These are phyloP conservation scores for Gynandropsis gynandra DNA, from an alignment of 345 rosid genomes.

Conservation along the genomic window DNA sequence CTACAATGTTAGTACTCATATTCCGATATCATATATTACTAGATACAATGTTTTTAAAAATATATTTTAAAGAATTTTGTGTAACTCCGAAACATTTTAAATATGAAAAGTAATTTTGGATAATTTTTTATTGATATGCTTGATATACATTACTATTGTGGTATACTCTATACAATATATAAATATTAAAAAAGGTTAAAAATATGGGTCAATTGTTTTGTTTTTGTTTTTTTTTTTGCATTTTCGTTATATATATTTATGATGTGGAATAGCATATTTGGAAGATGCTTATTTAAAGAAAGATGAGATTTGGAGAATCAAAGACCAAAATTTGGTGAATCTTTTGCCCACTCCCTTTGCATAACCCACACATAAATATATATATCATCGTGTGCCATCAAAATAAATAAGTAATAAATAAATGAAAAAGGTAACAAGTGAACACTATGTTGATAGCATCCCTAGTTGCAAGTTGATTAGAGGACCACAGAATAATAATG, in stretches of 20 bases:
- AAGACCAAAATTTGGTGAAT: slow-evolving; percentile 17
- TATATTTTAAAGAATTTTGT: slow-evolving; percentile 7
- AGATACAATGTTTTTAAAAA: too few relatives aligned
- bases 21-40: too few relatives aligned
- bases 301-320: slow-evolving; percentile 27
- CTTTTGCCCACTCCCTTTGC: slow-evolving; percentile 17
- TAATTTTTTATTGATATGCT: too few relatives aligned
- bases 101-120: too few relatives aligned
- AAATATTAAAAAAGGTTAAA: too few relatives aligned
- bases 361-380: neutral
- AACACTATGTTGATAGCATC: slow-evolving; percentile 20
- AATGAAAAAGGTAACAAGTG: slow-evolving; percentile 9
- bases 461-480: slow-evolving; percentile 6
- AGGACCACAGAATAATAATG: slow-evolving; percentile 20
- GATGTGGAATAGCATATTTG: slow-evolving; percentile 23
- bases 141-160: too few relatives aligned
- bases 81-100: too few relatives aligned
- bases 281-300: slow-evolving; percentile 22
- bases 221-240: neutral
- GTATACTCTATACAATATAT: too few relatives aligned
- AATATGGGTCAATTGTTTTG: neutral
- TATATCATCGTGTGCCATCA: too few relatives aligned
- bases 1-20: too few relatives aligned
- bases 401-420: too few relatives aligned
- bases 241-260: slow-evolving; percentile 9